Evolutionary conservation across 352 stramenopile genomes (phyloP), one percentile per base, ranked within the genome.

Genomic region (Phytopythium vexans): DNA sequence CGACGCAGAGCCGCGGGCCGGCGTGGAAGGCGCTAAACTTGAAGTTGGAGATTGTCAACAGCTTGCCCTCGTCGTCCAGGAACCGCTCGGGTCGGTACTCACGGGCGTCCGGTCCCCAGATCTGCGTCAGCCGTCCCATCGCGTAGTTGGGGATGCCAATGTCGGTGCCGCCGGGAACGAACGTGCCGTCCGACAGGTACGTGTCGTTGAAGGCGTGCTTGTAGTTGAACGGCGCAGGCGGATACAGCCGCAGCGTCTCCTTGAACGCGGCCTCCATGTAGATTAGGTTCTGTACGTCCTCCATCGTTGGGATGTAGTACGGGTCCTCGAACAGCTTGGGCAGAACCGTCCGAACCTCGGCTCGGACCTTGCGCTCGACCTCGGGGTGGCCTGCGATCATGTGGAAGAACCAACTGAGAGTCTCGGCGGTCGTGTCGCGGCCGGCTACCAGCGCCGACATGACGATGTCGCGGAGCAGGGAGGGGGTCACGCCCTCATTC

Each of bases 1-100:
- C 73, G 21, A 89, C 48, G 46, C 75, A 87, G 32, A 60, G 41
- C 27, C 74, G 70, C 1, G 66, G 66, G 2, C 77, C 73, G 7
- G 58, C 64, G 33, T 78, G 63, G 51, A 88, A 86, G 4, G 51
- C 54, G 16, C 58, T 68, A 47, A 86, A 88, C 44, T 73, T 70
- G 64, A 69, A 82, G 9, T 54, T 37, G n/a, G 65, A 75, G 39
- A 77, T 56, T 11, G 48, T 50, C 3, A 47, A 21, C 31, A 69
- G 31, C 33, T 52, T 71, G 14, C 43, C 59, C 0, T 61, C 66
- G 0, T 46, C 45, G 15, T 82, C 66, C 10, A 88, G 54, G 59
- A 64, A 88, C 10, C 80, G 63, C 49, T 88, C 70, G 0, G 78
- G 76, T 31, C 70, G 76, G 51, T 78, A 84, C 57, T 82, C 60